These are phyloP conservation scores for Geosmithia flava DNA, from an alignment of 2,329 filamentous ascomycete species.

Conservation along the genomic window DNA sequence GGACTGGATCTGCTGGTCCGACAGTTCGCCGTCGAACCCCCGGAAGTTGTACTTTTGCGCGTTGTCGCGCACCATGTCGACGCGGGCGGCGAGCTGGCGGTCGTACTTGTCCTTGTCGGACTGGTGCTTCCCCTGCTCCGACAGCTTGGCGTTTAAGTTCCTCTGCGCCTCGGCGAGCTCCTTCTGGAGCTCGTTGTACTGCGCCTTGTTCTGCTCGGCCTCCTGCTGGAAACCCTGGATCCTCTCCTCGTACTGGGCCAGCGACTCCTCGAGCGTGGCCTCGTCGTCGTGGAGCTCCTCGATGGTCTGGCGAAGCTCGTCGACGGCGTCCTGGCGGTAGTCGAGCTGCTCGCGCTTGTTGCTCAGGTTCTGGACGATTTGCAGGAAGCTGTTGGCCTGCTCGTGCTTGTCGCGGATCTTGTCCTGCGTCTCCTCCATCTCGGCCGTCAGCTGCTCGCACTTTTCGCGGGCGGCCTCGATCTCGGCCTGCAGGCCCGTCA, in stretches of 20 bases:
- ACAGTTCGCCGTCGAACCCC: constrained; percentile 70
- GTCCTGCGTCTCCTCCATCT: constrained; percentile 47
- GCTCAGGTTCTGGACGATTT: constrained; percentile 62
- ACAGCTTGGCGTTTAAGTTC: constrained; percentile 37
- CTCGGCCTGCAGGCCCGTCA: constrained; percentile 50
- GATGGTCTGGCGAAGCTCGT: constrained; percentile 59
- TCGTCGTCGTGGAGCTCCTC: constrained; percentile 71
- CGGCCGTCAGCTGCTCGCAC: constrained; percentile 41
- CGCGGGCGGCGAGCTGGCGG: constrained; percentile 59
- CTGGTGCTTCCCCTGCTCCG: constrained; percentile 65
- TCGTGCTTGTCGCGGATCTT: constrained; percentile 55
- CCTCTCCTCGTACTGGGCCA: constrained; percentile 68
- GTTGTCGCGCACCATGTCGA: constrained; percentile 64
- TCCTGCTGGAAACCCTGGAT: constrained; percentile 54
- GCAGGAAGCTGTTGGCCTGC: constrained; percentile 60
- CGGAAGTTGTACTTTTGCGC: constrained; percentile 68
- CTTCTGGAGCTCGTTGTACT: constrained; percentile 52
- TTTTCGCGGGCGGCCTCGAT: constrained; percentile 50
- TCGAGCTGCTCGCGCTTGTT: constrained; percentile 65
- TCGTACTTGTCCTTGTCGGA: constrained; percentile 84
- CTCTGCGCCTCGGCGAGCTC: constrained; percentile 30
- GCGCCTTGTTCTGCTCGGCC: constrained; percentile 46
- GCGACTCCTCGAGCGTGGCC: constrained; percentile 55
- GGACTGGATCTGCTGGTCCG: constrained; percentile 57
- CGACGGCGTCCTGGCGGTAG: constrained; percentile 57